These are phyloP conservation scores for Helicosporidium sp. DNA, from an alignment of 139 green algal genomes.

Conservation along the genomic window DNA sequence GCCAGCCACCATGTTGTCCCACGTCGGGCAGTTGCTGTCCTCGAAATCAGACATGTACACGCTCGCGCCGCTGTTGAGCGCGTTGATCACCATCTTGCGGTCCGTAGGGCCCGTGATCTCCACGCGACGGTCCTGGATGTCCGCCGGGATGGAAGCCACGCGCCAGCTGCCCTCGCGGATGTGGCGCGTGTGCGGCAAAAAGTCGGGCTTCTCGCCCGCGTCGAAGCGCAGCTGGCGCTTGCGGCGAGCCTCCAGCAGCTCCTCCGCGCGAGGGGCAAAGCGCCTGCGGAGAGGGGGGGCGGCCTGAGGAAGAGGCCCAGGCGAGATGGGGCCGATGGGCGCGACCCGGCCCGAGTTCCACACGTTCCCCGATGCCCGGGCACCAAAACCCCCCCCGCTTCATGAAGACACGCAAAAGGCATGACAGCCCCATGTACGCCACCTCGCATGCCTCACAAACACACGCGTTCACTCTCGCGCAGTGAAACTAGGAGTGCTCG, in stretches of 20 bases:
- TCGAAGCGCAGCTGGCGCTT: conserved; percentile 36
- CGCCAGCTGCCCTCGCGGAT: conserved; percentile 40
- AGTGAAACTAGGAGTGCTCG: too few species aligned
- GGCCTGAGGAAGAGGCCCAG: neutral
- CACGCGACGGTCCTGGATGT: conserved; percentile 56
- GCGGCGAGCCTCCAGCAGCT: conserved; percentile 36
- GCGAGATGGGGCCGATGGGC: too few species aligned
- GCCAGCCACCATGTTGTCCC: conserved; percentile 19
- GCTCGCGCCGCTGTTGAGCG: conserved; percentile 39
- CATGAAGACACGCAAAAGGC: too few species aligned
- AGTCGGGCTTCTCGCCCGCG: conserved; percentile 34
- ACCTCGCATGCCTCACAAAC: too few species aligned
- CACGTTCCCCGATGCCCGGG: too few species aligned
- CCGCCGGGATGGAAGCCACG: conserved; percentile 39
- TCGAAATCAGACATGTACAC: conserved; percentile 76
- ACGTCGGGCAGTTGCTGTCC: conserved; percentile 65
- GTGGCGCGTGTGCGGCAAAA: conserved; percentile 42
- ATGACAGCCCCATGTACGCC: too few species aligned
- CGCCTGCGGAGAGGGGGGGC: neutral
- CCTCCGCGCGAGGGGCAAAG: conserved; percentile 36
- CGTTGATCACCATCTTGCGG: conserved; percentile 47
- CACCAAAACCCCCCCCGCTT: too few species aligned
- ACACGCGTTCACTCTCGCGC: too few species aligned
- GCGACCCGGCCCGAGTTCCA: too few species aligned
- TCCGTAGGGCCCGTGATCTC: conserved; percentile 75